phyloP scores from a whole-genome alignment of 2,329 filamentous ascomycete genomes.

The Lecanicillium sp. region DNA sequence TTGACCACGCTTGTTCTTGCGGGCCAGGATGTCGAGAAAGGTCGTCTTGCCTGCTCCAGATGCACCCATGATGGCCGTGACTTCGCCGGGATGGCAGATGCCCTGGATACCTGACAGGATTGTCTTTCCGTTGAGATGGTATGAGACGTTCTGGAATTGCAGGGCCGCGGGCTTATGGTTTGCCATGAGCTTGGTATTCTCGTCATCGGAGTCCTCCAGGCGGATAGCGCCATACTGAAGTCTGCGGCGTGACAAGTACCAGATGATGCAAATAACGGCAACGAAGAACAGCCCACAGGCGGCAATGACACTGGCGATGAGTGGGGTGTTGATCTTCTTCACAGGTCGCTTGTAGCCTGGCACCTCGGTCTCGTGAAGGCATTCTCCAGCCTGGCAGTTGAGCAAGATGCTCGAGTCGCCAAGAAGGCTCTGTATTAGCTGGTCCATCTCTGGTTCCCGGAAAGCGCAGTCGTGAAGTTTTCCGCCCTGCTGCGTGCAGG shows the following conservation, averaged over 20 bases:
- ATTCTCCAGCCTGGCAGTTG: constrained; percentile 79
- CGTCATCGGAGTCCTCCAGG: constrained; percentile 84
- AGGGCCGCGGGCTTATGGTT: constrained; percentile 88
- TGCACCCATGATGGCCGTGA: constrained; percentile 96
- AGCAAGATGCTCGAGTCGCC: constrained; percentile 85
- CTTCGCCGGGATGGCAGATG: constrained; percentile 86
- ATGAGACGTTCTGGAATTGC: constrained; percentile 82
- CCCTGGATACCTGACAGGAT: constrained; percentile 78
- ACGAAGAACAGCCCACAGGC: constrained; percentile 80
- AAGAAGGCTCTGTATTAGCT: constrained; percentile 80
- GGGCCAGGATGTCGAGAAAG: constrained; percentile 89
- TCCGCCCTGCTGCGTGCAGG: constrained; percentile 60
- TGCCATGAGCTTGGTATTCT: constrained; percentile 75
- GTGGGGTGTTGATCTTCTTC: constrained; percentile 38
- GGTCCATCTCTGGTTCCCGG: constrained; percentile 86
- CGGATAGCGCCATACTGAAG: constrained; percentile 65
- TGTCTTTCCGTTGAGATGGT: constrained; percentile 77
- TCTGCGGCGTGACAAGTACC: constrained; percentile 78
- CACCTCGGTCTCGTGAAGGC: constrained; percentile 84
- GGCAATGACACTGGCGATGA: constrained; percentile 91
- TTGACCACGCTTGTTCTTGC: constrained; percentile 89
- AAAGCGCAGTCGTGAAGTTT: constrained; percentile 66
- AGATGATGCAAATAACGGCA: constrained; percentile 73
- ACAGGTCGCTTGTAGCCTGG: constrained; percentile 69
- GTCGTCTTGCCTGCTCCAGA: constrained; percentile 97